Conservation (phyloP, 139 green algal genomes). For the Haematococcus sp. region DNA sequence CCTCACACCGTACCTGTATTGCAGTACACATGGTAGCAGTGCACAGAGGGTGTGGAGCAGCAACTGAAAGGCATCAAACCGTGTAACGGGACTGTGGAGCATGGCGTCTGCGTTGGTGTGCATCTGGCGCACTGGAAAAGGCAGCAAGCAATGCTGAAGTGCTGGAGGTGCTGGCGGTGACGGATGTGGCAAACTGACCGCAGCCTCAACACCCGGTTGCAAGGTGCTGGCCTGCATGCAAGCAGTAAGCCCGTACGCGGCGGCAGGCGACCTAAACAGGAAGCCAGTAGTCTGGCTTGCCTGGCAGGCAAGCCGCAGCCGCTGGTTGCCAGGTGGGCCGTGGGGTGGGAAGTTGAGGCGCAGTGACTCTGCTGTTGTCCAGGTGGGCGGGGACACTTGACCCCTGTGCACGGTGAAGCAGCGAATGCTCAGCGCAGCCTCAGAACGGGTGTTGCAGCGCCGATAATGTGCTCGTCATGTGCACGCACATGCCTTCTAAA, state of each 20-base stretch:
- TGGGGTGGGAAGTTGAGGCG: constrained; percentile 47
- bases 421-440: background rate
- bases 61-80: too few species aligned
- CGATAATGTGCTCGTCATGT: background rate
- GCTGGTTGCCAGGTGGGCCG: constrained; percentile 24
- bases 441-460: background rate
- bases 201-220: too few species aligned
- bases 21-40: background rate
- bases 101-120: background rate
- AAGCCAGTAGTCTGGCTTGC: background rate
- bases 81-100: background rate
- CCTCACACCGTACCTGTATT: constrained; percentile 26
- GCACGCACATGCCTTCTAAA: background rate
- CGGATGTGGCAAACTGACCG: too few species aligned
- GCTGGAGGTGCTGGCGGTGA: background rate
- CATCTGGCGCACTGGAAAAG: background rate
- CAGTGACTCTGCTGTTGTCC: constrained; percentile 21
- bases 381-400: constrained; percentile 1
- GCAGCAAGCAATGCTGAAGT: too few species aligned
- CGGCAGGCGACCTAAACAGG: background rate
- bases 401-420: background rate
- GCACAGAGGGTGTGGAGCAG: background rate
- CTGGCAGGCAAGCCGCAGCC: constrained; percentile 38
- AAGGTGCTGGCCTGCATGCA: too few species aligned
- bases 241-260: too few species aligned